Evolutionary conservation across 176 grass and related monocot genomes (phyloP), one percentile per base, ranked within the genome.

Genomic region (Lolium rigidum): DNA sequence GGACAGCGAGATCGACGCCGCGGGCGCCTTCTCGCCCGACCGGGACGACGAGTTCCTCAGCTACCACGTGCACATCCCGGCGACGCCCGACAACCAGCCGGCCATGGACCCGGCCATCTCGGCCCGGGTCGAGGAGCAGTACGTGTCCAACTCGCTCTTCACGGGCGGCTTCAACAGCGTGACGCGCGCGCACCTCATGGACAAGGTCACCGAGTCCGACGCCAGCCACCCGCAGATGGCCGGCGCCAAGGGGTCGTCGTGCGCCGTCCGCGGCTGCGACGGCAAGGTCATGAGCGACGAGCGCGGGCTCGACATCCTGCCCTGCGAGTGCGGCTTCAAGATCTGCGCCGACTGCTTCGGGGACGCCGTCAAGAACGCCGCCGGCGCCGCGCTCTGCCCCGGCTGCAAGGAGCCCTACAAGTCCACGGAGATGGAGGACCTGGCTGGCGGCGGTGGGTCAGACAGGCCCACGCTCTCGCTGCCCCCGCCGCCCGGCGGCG

Each of bases 271-370:
- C 11, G 97, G 97, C 0, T 99, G 97, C 26, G 92, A 99, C 83
- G 37, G 49, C 41, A 99, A 99, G 85, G 90, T 96, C 84, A 93
- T 96, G 97, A 94, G 92, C 9, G 97, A 99, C 49, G 94, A 99
- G 93, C 94, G 94, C 10, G 90, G 97, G 1, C 62, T 86, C 46
- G 97, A 96, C 86, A 94, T 99, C 8, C 84, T 96, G 21, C 97
- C 97, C 12, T 99, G 97, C 17, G 97, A 94, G 71, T 99, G 97
- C 10, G 94, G 94, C 85, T 99, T 99, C 84, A 96, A 94, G 90
- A 96, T 99, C 83, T 99, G 97, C 54, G 79, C 85, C 0, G 94
- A 99, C 1, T 99, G 97, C 90, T 99, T 99, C 55, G 80, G 69
- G 2, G 97, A 99, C 70, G 97, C 97, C 3, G 94, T 96, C 74